These are phyloP conservation scores for Ballota nigra DNA, from an alignment of 257 asterid genomes.

Conservation along the genomic window DNA sequence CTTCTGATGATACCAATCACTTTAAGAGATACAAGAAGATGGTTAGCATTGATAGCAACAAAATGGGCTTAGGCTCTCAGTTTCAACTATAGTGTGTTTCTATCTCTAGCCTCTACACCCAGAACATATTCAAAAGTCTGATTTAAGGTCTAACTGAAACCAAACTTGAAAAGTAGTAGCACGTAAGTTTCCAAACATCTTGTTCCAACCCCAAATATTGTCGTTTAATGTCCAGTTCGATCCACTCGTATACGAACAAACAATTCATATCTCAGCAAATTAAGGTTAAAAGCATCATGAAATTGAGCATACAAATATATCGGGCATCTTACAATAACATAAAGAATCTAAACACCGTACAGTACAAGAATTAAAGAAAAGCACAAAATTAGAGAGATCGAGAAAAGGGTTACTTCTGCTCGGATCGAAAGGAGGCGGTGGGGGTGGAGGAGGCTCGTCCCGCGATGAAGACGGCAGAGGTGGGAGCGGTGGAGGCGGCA, in stretches of 20 bases:
- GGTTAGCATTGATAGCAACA: slow-evolving; percentile 9
- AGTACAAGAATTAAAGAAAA: neutral
- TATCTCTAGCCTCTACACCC: neutral
- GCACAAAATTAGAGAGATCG: neutral
- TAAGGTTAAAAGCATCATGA: neutral
- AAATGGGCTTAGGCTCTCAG: neutral
- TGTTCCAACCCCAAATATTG: neutral
- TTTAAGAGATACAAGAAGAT: slow-evolving; percentile 28
- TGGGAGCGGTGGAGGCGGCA: slow-evolving; percentile 59
- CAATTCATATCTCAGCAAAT: neutral
- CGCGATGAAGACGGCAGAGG: slow-evolving; percentile 33
- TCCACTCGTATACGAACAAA: neutral
- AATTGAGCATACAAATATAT: neutral
- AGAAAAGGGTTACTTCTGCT: slow-evolving; percentile 53
- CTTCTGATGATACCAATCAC: slow-evolving; percentile 90
- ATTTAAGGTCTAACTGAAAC: neutral
- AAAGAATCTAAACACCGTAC: neutral
- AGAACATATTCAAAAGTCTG: neutral
- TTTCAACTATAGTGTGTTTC: neutral
- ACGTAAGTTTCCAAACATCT: neutral
- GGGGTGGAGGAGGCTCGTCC: slow-evolving; percentile 30
- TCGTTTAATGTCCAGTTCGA: neutral
- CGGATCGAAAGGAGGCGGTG: slow-evolving; percentile 58
- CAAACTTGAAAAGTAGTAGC: neutral
- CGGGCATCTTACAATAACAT: neutral